Evolutionary conservation across 2,329 filamentous ascomycete species (phyloP), one percentile per base, ranked within the genome.

Genomic region (Herpotrichia juniperi): DNA sequence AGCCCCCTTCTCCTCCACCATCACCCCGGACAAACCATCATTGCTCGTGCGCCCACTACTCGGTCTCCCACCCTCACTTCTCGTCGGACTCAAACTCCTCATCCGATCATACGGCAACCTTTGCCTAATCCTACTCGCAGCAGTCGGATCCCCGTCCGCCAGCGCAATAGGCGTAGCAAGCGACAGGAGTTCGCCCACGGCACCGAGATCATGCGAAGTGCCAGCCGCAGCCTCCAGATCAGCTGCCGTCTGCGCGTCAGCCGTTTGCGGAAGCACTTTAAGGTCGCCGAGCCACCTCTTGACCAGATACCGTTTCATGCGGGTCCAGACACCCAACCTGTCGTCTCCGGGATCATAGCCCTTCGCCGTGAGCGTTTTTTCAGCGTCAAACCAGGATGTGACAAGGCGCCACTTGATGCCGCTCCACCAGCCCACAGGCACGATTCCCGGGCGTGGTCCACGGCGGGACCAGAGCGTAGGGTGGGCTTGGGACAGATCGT

Each of bases 361-460:
- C 40, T 61, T 67, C 10, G 67, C 67, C 16, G 58, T 59, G 40
- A 74, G 77, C 2, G 77, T 78, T 46, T 68, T 75, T 21, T 74
- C 73, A 1, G 69, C 69, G 25, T 68, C 63, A 56, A 79, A 79
- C 79, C 81, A 83, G 3, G 58, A 58, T 4, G 67, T 73, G 6
- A 83, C 67, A 1, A 82, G 59, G 2, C 67, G 64, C 81, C 81
- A 83, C 60, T 81, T 82, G 1, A 80, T 21, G 2, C 64, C 65
- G 2, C 69, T 71, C 42, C 72, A 61, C 45, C 69, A 59, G 2
- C 75, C 75, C 0, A 71, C 58, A 0, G 79, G 78, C 9, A 72
- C 62, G 21, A 82, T 60, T 26, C 73, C 68, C 0, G 71, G 56
- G 3, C 74, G 67, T 1, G 81, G 80, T 0, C 81, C 81, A 11